Percentiles rank a stretch among this genome's conserved stretches.
These are phyloP conservation scores for Calonectria pseudoturangicola DNA, from an alignment of 2,329 filamentous ascomycete genomes.

Conservation along the genomic window DNA sequence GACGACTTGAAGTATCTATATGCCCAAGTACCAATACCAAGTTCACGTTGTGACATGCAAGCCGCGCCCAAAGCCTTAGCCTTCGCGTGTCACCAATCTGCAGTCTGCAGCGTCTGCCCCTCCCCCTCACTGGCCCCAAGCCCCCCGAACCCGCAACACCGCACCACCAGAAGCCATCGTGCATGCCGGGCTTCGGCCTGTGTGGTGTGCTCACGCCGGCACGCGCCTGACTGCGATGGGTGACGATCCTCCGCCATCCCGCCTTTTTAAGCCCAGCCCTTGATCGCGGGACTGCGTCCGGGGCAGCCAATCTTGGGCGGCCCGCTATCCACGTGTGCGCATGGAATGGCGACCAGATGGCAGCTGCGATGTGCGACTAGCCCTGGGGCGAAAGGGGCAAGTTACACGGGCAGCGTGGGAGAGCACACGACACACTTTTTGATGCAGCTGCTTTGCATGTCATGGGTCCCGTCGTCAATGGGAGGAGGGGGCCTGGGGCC, in stretches of 20 bases:
- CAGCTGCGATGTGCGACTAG: constrained; percentile 28
- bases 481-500: background rate
- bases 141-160: constrained; percentile 2
- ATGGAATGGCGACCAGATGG: constrained; percentile 40
- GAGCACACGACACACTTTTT: constrained; percentile 21
- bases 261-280: constrained; percentile 15
- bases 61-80: too few species aligned
- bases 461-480: constrained; percentile 8
- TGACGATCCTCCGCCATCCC: constrained; percentile 33
- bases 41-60: constrained; percentile 17
- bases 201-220: constrained; percentile 35
- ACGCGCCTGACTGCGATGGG: constrained; percentile 35
- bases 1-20: constrained; percentile 14
- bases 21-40: background rate
- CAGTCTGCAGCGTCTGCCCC: constrained; percentile 8
- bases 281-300: constrained; percentile 12
- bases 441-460: background rate
- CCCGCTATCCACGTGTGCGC: constrained; percentile 52
- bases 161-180: constrained; percentile 1
- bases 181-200: constrained; percentile 32
- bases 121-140: constrained; percentile 22
- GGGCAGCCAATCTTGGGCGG: constrained; percentile 51
- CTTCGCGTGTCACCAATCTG: constrained; percentile 16
- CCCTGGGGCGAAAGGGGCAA: constrained; percentile 8
- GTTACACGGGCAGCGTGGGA: constrained; percentile 7